Base-by-base conservation (phyloP, 371 early-diverging fungal species). In the Apophysomyces ossiformis region DNA sequence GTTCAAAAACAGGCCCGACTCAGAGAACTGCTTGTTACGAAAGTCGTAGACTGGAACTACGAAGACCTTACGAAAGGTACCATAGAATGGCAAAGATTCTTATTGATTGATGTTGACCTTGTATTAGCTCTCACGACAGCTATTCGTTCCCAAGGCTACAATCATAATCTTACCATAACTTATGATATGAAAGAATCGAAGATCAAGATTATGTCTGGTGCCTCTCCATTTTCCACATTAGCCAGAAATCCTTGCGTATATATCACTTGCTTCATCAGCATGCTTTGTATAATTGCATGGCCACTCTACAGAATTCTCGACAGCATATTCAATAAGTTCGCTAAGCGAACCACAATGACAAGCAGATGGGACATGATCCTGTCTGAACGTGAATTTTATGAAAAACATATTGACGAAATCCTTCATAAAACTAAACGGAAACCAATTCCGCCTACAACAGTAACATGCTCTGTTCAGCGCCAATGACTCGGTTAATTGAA, bases 31-130 rank as follows among this genome's bases (percentile, higher is more conserved):
- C 71, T 70, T 13, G 43, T 81, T 15, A 72, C 69, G 47, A 83
- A 83, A 47, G 73, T 71, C 16, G 57, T 83, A 7, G 61, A 67
- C 5, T 83, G 84, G 84, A 70, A 83, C 62, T 79, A 71, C 61
- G 60, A 64, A 15, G 69, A 71, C 35, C 50, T 83, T 35, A 76
- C 77, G 4, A 67, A 60, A 69, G 73, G 75, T 11, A 12, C 2
- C 8, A 11, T 36, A 13, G 32, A 9, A 64, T 6, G 16, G 21
- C 0, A 21, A 32, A 16, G 1, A 50, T 4, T n/a, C 47, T 11
- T 56, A 46, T 6, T 60, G 60, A 60, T n/a, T 9, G 13, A 11
- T 21, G 21, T 50, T 50, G 21, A 18, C 37, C 16, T 46, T 35
- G n/a, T 5, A 5, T 46, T 56, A 74, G 80, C 78, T 5, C 58